Percentiles rank a stretch among this genome's conserved stretches.
Evolutionary conservation across 306 rosid species (phyloP).

Genomic region (Calophaca sinica): DNA sequence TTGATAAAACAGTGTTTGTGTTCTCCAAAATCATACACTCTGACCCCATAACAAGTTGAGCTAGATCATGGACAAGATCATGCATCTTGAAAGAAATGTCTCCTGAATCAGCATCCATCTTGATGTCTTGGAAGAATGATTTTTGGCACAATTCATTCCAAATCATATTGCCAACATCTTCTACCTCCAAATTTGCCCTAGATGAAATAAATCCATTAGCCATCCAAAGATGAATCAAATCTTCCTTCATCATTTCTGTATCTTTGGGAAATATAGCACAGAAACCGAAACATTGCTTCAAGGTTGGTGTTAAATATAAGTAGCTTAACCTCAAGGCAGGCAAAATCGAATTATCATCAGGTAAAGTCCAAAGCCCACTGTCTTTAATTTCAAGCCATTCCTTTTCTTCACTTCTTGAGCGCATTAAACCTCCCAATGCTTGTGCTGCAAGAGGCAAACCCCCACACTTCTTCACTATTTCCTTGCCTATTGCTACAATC

Average conservation of each 20-base stretch:
- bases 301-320: not conserved
- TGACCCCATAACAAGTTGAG: not conserved
- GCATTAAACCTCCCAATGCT: not conserved
- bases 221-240: constrained; percentile 25
- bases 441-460: constrained; percentile 25
- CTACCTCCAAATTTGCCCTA: constrained; percentile 1
- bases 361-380: not conserved
- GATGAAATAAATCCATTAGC: constrained; percentile 30
- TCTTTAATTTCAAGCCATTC: constrained; percentile 29
- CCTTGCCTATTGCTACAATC: constrained; percentile 3
- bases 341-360: not conserved
- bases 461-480: constrained; percentile 14
- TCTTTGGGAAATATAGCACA: constrained; percentile 27
- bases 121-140: constrained; percentile 24
- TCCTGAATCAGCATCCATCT: not conserved
- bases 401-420: not conserved
- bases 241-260: not conserved
- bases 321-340: constrained; percentile 16
- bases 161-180: constrained; percentile 30
- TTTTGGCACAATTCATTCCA: constrained; percentile 26
- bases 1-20: not conserved
- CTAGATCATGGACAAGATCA: constrained; percentile 23
- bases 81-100: constrained; percentile 27
- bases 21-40: constrained; percentile 8
- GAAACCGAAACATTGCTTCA: not conserved